phyloP scores from a whole-genome alignment of 495 filamentous ascomycete genomes.

The Rusavskia elegans region DNA sequence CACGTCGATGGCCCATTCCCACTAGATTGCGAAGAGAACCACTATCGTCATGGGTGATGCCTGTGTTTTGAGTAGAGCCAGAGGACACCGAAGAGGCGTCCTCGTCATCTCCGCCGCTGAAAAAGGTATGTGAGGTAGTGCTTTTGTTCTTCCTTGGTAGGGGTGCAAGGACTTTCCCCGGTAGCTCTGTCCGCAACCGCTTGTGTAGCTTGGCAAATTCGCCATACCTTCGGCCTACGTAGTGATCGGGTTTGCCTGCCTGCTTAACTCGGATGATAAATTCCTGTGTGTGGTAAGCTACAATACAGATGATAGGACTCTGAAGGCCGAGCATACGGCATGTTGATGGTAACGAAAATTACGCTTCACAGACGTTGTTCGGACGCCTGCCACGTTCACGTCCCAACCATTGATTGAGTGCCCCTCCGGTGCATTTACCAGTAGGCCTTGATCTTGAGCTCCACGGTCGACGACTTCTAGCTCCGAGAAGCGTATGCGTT shows the following conservation, averaged over 20 bases:
- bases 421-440: constrained; percentile 76
- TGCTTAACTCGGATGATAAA: constrained; percentile 75
- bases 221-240: constrained; percentile 73
- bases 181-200: constrained; percentile 65
- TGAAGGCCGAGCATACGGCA: constrained; percentile 45
- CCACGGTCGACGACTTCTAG: constrained; percentile 90
- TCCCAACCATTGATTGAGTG: constrained; percentile 91
- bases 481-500: constrained; percentile 88
- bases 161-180: constrained; percentile 76
- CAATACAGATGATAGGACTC: background rate
- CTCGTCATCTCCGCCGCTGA: constrained; percentile 33
- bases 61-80: constrained; percentile 42
- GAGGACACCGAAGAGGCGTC: constrained; percentile 68
- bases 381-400: constrained; percentile 85
- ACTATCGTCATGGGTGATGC: constrained; percentile 20
- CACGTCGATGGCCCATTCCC: constrained; percentile 18
- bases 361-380: constrained; percentile 63
- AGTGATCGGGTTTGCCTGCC: constrained; percentile 51
- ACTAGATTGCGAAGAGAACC: constrained; percentile 23
- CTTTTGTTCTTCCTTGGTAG: constrained; percentile 83
- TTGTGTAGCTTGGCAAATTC: constrained; percentile 73
- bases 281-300: constrained; percentile 37
- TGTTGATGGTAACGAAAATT: constrained; percentile 85
- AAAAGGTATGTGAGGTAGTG: constrained; percentile 41
- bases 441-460: constrained; percentile 74